phyloP scores from a whole-genome alignment of 441 rosid genomes.

The Brassica hybrid region DNA sequence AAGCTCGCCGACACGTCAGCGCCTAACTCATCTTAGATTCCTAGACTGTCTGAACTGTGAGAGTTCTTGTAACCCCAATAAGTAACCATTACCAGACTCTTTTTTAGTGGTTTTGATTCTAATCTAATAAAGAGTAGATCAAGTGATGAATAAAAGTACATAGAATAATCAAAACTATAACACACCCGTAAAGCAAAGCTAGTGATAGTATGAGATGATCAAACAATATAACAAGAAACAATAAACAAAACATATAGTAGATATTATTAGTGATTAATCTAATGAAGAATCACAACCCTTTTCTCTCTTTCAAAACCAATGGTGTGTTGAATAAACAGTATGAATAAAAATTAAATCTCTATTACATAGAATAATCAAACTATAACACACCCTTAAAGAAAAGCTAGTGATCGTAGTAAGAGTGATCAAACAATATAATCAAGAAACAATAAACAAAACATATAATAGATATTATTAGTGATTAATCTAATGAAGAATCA shows the following conservation, averaged over 20 bases:
- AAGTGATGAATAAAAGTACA: neutral
- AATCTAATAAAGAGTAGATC: neutral
- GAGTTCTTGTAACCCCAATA: constrained; percentile 2
- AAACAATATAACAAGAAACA: constrained; percentile 1
- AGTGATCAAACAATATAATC: neutral
- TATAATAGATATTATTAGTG: constrained; percentile 2
- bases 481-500: constrained; percentile 37
- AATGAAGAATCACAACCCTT: constrained; percentile 29
- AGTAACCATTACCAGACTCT: constrained; percentile 5
- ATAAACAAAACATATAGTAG: neutral
- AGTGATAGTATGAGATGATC: neutral
- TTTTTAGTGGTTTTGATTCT: neutral
- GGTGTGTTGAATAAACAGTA: neutral
- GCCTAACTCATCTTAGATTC: constrained; percentile 2
- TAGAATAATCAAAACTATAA: neutral
- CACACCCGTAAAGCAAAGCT: neutral
- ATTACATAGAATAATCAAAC: neutral
- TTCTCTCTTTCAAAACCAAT: neutral
- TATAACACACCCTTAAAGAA: neutral
- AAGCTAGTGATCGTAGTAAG: neutral
- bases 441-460: constrained; percentile 6
- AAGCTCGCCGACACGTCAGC: constrained; percentile 56
- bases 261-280: constrained; percentile 17
- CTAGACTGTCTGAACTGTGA: neutral
- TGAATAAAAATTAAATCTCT: neutral